A percentile compares a stretch with the other conserved stretches of the same genome.
Evolutionary conservation across 2,329 filamentous ascomycete genomes (phyloP).

Genomic region (Daldinia eschscholtzii): DNA sequence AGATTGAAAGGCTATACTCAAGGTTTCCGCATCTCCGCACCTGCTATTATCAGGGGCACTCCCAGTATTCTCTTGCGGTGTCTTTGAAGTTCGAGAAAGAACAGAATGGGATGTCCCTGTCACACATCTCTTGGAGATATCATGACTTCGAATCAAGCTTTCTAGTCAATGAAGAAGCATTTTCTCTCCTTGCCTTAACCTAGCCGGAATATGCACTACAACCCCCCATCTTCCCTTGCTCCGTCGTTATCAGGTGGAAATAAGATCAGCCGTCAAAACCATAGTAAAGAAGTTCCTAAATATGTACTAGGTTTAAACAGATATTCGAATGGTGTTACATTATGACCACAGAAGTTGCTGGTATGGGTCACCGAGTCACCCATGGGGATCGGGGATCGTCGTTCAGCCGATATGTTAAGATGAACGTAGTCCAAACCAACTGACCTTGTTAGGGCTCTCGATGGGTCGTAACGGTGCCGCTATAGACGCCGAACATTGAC

Average conservation of each 20-base stretch:
- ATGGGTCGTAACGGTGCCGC: neutral
- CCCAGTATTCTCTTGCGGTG: neutral
- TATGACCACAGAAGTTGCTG: neutral
- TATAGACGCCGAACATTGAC: neutral
- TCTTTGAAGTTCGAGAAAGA: no score
- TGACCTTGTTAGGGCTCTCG: neutral
- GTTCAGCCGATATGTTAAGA: neutral
- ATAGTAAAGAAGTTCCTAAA: neutral
- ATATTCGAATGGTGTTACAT: neutral
- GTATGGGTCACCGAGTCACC: neutral
- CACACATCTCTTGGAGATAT: neutral
- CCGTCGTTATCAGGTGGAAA: neutral
- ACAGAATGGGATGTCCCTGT: neutral
- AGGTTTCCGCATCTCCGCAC: neutral
- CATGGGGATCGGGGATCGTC: neutral
- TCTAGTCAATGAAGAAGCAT: neutral
- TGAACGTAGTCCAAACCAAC: neutral
- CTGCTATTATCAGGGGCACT: neutral
- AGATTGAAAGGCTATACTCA: neutral
- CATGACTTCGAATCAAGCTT: slow-evolving; percentile 11
- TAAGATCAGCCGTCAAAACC: neutral
- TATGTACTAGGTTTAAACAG: neutral
- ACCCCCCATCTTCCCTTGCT: neutral
- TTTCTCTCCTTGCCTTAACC: neutral
- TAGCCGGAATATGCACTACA: neutral